Base-by-base conservation (phyloP, 176 grass and related monocot genomes). In the Luzula sylvatica region DNA sequence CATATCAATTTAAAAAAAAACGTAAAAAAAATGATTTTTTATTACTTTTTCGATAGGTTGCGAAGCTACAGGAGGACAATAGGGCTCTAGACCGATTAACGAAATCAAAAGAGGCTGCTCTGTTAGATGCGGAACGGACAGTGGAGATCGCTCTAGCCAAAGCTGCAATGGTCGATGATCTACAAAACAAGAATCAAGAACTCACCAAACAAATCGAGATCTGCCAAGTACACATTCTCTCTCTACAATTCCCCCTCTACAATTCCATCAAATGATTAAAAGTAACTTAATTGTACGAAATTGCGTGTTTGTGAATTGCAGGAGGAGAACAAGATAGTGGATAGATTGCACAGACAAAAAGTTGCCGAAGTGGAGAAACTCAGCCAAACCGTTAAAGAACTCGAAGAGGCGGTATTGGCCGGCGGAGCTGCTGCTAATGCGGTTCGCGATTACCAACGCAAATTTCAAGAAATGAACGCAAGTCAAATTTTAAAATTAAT, bases 391-490 rank as follows among this genome's bases (percentile, higher is more conserved):
- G 93, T 98, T 54, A 79, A 49, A 74, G 93, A 87, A 18, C 61
- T 98, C 46, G 93, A 98, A 76, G 93, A 98, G 52, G 50, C 72
- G 56, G 82, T 92, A 68, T 82, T 98, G 74, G 65, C 50, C 61
- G 93, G 93, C 69, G 93, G 86, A 52, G 78, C 68, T 65, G 72
- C 86, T 55, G 93, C 86, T 46, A 98, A 98, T 87, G 82, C 69
- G 52, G 93, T 98, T 19, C 82, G 93, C 56, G 93, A 90, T 83
- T 98, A 98, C 69, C 72, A 87, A 56, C 93, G 93, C 50, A 90
- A 90, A 83, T 73, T 98, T 70, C 93, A 83, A 63, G 93, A 98
- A 64, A 80, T 98, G 86, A 98, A 77, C 87, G 93, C 90, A 98
- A 64, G 15, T 55, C 62, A 15, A 13, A 50, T 15, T 45, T 49